Percentiles rank a stretch among this genome's conserved stretches.
Conservation (phyloP, 148 eudicot species). For the Selenicereus undatus region DNA sequence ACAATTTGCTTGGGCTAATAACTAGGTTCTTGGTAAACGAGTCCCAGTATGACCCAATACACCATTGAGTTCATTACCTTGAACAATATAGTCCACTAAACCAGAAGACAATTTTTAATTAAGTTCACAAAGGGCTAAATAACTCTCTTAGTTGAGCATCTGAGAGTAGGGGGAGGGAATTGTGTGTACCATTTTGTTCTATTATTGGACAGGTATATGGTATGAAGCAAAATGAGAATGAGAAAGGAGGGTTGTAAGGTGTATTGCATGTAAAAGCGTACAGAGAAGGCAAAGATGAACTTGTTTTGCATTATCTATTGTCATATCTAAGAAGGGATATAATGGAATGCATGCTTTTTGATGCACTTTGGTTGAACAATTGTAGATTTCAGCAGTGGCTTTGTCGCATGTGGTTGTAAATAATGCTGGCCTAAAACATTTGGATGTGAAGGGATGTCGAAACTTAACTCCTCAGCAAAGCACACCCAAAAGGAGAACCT, state of each 20-base stretch:
- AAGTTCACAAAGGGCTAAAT: not conserved
- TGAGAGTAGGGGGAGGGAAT: not conserved
- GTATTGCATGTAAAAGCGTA: not conserved
- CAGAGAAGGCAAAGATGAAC: not conserved
- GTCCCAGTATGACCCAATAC: not conserved
- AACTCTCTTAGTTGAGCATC: not conserved
- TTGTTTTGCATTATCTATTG: not conserved
- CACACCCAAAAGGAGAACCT: slow-evolving; percentile 21
- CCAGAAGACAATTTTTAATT: not conserved
- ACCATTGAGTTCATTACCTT: not conserved
- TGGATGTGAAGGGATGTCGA: slow-evolving; percentile 65
- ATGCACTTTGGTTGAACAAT: slow-evolving; percentile 20
- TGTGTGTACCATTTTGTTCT: not conserved
- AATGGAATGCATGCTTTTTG: slow-evolving; percentile 3
- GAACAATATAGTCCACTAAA: not conserved
- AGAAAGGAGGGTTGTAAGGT: not conserved
- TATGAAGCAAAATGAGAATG: not conserved
- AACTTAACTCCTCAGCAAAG: slow-evolving; percentile 33
- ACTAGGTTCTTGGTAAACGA: not conserved
- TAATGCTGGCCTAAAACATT: slow-evolving; percentile 52
- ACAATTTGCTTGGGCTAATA: not conserved
- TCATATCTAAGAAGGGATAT: not conserved
- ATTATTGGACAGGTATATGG: not conserved
- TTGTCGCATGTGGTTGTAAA: slow-evolving; percentile 42
- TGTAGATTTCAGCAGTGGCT: slow-evolving; percentile 67